Evolutionary conservation across 169 alveolate species (phyloP), one percentile per base, ranked within the genome.

Genomic region (Plasmodium knowlesi): DNA sequence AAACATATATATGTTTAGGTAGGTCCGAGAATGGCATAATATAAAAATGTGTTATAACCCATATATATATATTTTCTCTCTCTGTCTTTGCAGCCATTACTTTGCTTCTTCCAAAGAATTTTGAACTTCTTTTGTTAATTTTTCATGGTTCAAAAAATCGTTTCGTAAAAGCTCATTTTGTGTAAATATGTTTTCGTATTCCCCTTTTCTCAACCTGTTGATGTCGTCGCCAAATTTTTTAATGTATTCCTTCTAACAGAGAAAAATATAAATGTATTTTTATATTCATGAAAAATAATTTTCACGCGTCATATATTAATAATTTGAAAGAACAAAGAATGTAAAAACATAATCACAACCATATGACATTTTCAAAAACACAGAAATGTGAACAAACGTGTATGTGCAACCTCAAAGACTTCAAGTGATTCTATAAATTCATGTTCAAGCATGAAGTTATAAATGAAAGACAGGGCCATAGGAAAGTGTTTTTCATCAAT

Each of bases 21-120:
- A 43, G 32, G 46, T 79, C 78, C 53, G 34, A 57, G 39, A 57
- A 19, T 61, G 72, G 57, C 5, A 54, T 43, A 57, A 8, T 30
- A 74, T 74, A 74, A 1, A 74, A 74, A 74, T 34, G 28, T 74
- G 46, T 12, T 74, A 16, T 74, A 74, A 57, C 12, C 19, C 61
- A 12, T 50, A 43, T 43, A 41, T 41, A 32, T 10, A 1, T 78
- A 8, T 79, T 19, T 76, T 41, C 32, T 57, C 4, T 28, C 30
- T 37, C 71, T 79, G 25, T 30, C 43, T 54, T 53, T 79, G 78
- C 8, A 70, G 72, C 46, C 50, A 30, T 73, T 88, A 88, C 94
- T 88, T 88, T 88, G 94, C 94, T 46, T 72, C 94, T 61, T 88
- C 89, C 57, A 88, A 53, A 88, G 94, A 88, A 50, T 46, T 71